Evolutionary conservation across 257 asterid species (phyloP).

Genomic region (Ligustrum vulgare): DNA sequence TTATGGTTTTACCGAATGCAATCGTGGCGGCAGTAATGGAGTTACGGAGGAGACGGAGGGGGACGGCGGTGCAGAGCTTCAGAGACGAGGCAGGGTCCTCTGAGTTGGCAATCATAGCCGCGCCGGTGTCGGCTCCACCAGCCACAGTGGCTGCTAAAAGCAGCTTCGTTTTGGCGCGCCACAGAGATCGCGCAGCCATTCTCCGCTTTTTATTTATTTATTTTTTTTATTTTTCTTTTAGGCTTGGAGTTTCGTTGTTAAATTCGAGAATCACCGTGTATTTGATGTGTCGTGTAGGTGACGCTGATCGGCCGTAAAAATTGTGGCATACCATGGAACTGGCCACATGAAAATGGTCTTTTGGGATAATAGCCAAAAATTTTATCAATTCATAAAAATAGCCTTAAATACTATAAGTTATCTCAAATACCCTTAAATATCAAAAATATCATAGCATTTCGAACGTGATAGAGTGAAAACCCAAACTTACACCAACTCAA

Average conservation of each 20-base stretch:
- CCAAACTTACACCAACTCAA: too few species aligned
- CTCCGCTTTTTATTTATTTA: neutral
- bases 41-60: constrained; percentile 80
- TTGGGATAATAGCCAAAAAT: too few species aligned
- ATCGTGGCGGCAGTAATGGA: constrained; percentile 74
- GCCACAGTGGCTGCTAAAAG: constrained; percentile 56
- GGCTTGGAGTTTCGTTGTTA: neutral
- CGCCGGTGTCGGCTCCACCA: constrained; percentile 67
- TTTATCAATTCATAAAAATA: too few species aligned
- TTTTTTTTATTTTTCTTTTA: neutral
- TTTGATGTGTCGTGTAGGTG: too few species aligned
- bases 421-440: too few species aligned
- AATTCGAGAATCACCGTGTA: too few species aligned
- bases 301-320: too few species aligned
- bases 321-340: too few species aligned
- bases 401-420: too few species aligned
- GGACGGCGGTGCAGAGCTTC: constrained; percentile 78
- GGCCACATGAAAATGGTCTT: too few species aligned
- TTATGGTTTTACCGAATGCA: constrained; percentile 51
- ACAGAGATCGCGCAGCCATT: constrained; percentile 74
- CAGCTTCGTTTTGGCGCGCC: constrained; percentile 69
- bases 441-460: too few species aligned
- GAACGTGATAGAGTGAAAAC: too few species aligned
- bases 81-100: constrained; percentile 83
- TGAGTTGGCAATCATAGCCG: constrained; percentile 63